A percentile compares a stretch with the other conserved stretches of the same genome.
Conservation (phyloP, 306 rosid species). For the Trifolium dubium region DNA sequence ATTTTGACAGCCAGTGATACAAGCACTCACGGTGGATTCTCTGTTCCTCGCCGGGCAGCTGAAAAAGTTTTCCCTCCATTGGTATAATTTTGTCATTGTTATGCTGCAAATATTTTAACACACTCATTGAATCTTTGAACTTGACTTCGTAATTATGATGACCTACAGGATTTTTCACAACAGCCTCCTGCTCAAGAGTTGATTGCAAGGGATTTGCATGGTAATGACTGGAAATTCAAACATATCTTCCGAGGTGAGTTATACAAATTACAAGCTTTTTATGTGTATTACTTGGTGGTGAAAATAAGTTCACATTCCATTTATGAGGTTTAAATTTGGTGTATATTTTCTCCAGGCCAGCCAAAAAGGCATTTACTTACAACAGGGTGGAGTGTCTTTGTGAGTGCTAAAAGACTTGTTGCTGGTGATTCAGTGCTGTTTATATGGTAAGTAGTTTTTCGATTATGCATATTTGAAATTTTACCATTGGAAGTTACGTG, state of each 20-base stretch:
- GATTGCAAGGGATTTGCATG: conserved; percentile 59
- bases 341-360: conserved; percentile 71
- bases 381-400: conserved; percentile 99
- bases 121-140: background rate
- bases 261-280: conserved; percentile 23
- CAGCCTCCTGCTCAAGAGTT: conserved; percentile 60
- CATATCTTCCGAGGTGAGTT: conserved; percentile 61
- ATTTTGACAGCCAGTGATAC: conserved; percentile 98
- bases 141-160: conserved; percentile 19
- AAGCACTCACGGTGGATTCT: conserved; percentile 79
- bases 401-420: conserved; percentile 94
- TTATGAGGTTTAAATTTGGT: conserved; percentile 9
- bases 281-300: conserved; percentile 5
- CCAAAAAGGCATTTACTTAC: conserved; percentile 98
- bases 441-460: conserved; percentile 68
- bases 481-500: conserved; percentile 17
- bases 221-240: conserved; percentile 62
- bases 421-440: conserved; percentile 96
- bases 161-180: conserved; percentile 54
- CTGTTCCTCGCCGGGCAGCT: conserved; percentile 62
- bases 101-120: conserved; percentile 6
- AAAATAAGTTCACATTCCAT: conserved; percentile 13
- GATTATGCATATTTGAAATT: conserved; percentile 10
- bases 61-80: conserved; percentile 94
- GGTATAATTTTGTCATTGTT: conserved; percentile 41